Base-by-base conservation (phyloP, 192 early-diverging fungal species). In the Rhizoclosmatium globosum region DNA sequence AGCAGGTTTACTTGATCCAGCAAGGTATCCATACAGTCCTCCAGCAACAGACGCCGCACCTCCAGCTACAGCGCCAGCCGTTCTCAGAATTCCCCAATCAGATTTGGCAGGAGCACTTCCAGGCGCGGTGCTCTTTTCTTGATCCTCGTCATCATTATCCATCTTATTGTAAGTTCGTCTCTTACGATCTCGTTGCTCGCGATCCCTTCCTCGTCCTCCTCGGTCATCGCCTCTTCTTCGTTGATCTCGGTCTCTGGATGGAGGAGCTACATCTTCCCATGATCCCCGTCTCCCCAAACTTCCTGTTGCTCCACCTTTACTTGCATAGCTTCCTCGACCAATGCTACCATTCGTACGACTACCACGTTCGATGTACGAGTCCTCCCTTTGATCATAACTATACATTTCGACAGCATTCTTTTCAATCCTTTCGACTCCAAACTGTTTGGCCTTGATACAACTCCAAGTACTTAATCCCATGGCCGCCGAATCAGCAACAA, bases 21-120 rank as follows among this genome's bases (percentile, higher is more conserved):
- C 74, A 53, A 76, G 66, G 41, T 76, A 76, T 15, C 74, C 74
- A 53, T 76, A 76, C 4, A 76, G 62, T 9, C 74, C 74, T 23
- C 64, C 64, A 38, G 74, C 74, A 76, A 76, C 74, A 13, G 62
- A 23, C 11, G 31, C 31, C 11, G 38, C 64, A 65, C 64, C 64
- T 23, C 64, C 64, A 38, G 74, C 74, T 66, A 76, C 74, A 13
- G 62, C 74, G 45, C 66, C 66, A 15, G 46, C 74, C 6, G 74
- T 76, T 19, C 64, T 15, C 61, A 76, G 31, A 46, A 76, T 76
- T 23, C 74, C 74, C 74, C 74, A 76, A 42, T 76, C 74, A 31
- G 74, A 66, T 44, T 76, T 76, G 21, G 38, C 69, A 47, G 42
- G 50, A 53, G 50, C 50, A 23, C 39, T 11, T 68, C 21, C 41